Conservation (phyloP, 148 eudicot genomes). For the Vaccinium myrtillus region DNA sequence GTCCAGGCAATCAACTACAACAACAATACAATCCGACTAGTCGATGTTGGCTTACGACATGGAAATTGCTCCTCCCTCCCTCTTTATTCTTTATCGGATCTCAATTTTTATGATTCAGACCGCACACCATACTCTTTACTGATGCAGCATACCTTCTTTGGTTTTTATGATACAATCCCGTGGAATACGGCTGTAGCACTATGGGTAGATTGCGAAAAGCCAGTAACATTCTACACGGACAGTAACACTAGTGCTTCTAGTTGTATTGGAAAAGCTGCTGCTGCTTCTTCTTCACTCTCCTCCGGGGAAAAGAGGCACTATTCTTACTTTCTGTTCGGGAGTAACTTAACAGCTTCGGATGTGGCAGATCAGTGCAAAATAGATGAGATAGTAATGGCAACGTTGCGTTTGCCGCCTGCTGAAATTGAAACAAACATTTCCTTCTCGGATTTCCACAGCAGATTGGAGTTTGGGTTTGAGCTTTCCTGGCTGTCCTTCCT, state of each 20-base stretch:
- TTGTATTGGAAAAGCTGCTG: background rate
- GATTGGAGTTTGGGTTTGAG: constrained; percentile 1
- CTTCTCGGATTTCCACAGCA: background rate
- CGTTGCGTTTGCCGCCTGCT: background rate
- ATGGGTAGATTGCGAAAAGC: background rate
- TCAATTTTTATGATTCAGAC: background rate
- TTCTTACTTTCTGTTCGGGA: background rate
- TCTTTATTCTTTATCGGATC: background rate
- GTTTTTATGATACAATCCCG: background rate
- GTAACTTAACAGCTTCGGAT: background rate
- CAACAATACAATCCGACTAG: constrained; percentile 5
- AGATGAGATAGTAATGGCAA: background rate
- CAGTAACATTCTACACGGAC: background rate
- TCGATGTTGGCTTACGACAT: constrained; percentile 17
- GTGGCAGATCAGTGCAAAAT: background rate
- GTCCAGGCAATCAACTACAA: constrained; percentile 18
- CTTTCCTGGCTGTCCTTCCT: background rate
- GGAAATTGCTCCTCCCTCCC: constrained; percentile 22
- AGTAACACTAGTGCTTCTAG: background rate
- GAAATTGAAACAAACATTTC: background rate
- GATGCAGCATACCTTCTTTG: no score
- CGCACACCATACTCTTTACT: background rate
- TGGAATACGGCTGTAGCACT: background rate
- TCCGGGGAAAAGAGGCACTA: background rate
- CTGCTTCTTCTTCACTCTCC: background rate